These are phyloP conservation scores for Erigeron philadelphicus DNA, from an alignment of 140 eudicot species.

Conservation along the genomic window DNA sequence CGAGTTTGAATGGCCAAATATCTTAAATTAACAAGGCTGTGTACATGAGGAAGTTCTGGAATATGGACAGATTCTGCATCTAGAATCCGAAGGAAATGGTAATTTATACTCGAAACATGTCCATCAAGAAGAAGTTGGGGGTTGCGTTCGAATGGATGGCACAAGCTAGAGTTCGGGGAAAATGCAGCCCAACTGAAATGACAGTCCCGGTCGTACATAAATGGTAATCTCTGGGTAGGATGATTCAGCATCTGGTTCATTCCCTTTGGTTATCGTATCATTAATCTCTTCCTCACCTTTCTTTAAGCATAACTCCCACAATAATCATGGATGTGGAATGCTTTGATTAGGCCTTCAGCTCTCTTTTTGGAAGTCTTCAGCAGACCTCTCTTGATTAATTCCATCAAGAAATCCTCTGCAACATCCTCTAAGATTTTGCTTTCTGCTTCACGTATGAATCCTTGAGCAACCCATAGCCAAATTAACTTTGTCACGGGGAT, in stretches of 20 bases:
- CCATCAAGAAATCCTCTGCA: background rate
- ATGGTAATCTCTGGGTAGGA: background rate
- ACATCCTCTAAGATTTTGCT: background rate
- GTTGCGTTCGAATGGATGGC: background rate
- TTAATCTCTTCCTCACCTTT: background rate
- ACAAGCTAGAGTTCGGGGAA: background rate
- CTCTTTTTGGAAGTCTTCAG: background rate
- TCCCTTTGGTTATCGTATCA: background rate
- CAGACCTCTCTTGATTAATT: background rate
- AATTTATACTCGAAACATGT: background rate
- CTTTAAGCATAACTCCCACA: background rate
- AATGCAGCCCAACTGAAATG: background rate
- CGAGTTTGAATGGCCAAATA: conserved; percentile 28
- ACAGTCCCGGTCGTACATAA: background rate
- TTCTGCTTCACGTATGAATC: background rate
- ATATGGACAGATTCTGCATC: conserved; percentile 19
- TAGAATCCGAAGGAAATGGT: conserved; percentile 7
- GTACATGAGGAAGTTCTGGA: conserved; percentile 12
- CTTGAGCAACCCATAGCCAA: background rate
- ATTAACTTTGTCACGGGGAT: background rate
- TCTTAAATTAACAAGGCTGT: conserved; percentile 20
- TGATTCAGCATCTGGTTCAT: background rate
- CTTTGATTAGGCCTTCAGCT: background rate
- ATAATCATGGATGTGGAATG: background rate
- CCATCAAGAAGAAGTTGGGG: background rate